A percentile compares a stretch with the other conserved stretches of the same genome.
phyloP scores from a whole-genome alignment of 2,329 filamentous ascomycete species.

The Fusarium torulosum region DNA sequence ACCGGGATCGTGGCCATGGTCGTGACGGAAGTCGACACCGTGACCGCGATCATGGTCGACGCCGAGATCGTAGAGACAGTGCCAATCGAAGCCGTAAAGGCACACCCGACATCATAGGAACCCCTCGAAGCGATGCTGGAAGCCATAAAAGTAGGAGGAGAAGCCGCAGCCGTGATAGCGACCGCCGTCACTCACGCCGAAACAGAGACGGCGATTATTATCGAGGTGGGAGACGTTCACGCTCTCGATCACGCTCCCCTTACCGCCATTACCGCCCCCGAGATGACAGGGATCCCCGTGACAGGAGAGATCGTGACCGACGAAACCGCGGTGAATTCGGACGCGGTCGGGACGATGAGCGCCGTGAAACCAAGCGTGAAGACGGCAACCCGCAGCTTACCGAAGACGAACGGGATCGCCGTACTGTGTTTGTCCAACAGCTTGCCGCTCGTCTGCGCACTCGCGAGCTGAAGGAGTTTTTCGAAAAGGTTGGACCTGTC shows the following conservation, averaged over 20 bases:
- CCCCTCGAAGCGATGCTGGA: constrained; percentile 79
- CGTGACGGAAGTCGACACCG: constrained; percentile 68
- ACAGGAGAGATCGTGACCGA: constrained; percentile 68
- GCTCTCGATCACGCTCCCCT: constrained; percentile 80
- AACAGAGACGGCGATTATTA: constrained; percentile 82
- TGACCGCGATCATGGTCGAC: constrained; percentile 62
- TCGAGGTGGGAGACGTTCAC: constrained; percentile 64
- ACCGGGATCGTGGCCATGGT: constrained; percentile 67
- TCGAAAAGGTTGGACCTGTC: constrained; percentile 93
- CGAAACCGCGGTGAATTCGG: constrained; percentile 64
- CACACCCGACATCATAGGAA: constrained; percentile 69
- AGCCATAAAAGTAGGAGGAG: constrained; percentile 85
- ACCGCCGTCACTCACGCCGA: constrained; percentile 78
- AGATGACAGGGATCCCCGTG: constrained; percentile 63
- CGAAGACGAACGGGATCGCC: constrained; percentile 95
- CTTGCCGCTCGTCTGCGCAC: constrained; percentile 93
- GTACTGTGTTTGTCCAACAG: constrained; percentile 98
- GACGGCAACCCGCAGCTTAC: constrained; percentile 78
- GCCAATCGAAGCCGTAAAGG: constrained; percentile 59
- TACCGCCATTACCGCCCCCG: constrained; percentile 69
- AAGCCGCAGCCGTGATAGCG: constrained; percentile 82
- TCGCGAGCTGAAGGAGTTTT: constrained; percentile 93
- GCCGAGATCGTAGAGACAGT: constrained; percentile 69
- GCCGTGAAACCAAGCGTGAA: constrained; percentile 57
- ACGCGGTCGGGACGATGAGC: constrained; percentile 66